phyloP scores from a whole-genome alignment of 768 basidiomycete genomes.

The Leccinum boreale region DNA sequence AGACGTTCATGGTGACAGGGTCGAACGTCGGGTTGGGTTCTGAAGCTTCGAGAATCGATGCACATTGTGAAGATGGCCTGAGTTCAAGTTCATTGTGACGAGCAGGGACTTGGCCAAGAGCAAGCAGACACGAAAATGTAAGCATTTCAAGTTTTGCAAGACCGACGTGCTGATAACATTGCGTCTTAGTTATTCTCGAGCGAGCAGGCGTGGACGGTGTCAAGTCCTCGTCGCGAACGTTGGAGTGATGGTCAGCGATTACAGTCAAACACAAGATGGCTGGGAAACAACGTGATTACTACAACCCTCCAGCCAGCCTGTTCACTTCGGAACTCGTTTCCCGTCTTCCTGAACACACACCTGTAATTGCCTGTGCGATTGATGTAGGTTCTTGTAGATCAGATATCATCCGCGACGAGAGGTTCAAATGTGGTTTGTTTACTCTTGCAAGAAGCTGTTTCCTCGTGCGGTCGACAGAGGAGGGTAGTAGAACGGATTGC shows the following conservation, averaged over 20 bases:
- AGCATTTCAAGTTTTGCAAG: neutral
- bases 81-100: constrained; percentile 33
- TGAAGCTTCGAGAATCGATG: constrained; percentile 20
- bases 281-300: constrained; percentile 44
- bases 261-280: constrained; percentile 40
- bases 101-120: constrained; percentile 32
- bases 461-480: constrained; percentile 28
- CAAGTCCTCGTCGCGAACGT: constrained; percentile 32
- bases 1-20: constrained; percentile 48
- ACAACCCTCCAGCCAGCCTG: neutral
- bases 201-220: constrained; percentile 3
- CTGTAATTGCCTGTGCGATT: constrained; percentile 26
- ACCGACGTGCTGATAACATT: neutral
- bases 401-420: constrained; percentile 18
- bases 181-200: constrained; percentile 14
- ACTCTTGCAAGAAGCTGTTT: constrained; percentile 8
- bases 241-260: constrained; percentile 14
- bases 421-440: neutral
- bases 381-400: constrained; percentile 37
- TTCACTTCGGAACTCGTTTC: constrained; percentile 17
- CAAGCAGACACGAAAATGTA: constrained; percentile 18
- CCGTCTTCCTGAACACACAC: constrained; percentile 20
- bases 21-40: constrained; percentile 44
- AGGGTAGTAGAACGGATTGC: constrained; percentile 26
- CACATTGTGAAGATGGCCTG: constrained; percentile 30